Percentiles rank a stretch among this genome's conserved stretches.
Conservation (phyloP, 495 filamentous ascomycete species). For the Lasiosphaeria hispida region DNA sequence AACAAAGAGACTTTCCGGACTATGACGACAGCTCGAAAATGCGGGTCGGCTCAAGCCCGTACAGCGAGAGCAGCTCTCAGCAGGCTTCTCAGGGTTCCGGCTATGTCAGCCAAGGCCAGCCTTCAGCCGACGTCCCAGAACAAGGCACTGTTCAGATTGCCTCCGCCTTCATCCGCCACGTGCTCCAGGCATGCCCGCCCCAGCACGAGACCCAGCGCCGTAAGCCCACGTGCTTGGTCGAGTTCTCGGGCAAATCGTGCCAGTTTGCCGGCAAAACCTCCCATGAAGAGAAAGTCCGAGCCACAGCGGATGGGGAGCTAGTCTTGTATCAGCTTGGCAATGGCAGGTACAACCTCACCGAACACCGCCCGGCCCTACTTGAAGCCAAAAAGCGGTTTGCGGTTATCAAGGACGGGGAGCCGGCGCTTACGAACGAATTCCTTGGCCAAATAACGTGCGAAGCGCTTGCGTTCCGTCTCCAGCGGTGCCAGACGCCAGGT, state of each 20-base stretch:
- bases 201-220: not conserved
- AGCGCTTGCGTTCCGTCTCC: no score
- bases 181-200: not conserved
- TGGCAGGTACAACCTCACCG: not conserved
- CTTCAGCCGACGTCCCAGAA: not conserved
- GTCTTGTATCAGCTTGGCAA: constrained; percentile 1
- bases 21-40: constrained; percentile 2
- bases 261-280: no score
- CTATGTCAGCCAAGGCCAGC: constrained; percentile 1
- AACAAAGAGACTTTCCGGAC: constrained; percentile 3
- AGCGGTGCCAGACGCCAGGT: no score
- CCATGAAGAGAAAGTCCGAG: no score
- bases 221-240: no score
- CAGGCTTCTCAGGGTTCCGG: constrained; percentile 4
- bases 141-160: constrained; percentile 1
- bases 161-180: not conserved
- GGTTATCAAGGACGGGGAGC: no score
- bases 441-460: no score
- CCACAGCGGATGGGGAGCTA: no score
- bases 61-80: not conserved
- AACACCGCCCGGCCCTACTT: not conserved
- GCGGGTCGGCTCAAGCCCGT: not conserved
- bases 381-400: constrained; percentile 4
- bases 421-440: no score
- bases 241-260: no score